phyloP scores from a whole-genome alignment of 495 filamentous ascomycete genomes.

The Talaromyces thailandensis region DNA sequence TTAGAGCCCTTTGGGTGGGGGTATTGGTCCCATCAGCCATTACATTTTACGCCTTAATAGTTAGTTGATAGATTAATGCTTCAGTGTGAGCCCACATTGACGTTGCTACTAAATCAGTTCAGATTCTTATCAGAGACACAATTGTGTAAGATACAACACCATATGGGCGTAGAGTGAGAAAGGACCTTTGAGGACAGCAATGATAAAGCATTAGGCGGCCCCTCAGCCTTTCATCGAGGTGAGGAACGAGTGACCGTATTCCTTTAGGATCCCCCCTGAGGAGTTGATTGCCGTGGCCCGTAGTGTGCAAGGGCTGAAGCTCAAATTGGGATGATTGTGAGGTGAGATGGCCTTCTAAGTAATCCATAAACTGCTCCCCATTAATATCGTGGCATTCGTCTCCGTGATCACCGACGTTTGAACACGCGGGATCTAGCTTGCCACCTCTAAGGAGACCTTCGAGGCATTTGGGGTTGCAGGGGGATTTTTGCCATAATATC shows the following conservation, averaged over 20 bases:
- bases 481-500: not conserved
- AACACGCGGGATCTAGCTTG: not conserved
- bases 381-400: not conserved
- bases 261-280: not conserved
- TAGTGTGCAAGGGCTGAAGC: not conserved
- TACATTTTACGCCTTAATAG: conserved; percentile 15
- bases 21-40: conserved; percentile 10
- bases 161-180: not conserved
- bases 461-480: not conserved
- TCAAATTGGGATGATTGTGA: not conserved
- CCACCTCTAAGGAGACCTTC: not conserved
- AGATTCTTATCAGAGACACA: not conserved
- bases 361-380: not conserved
- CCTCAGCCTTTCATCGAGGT: not conserved
- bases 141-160: not conserved
- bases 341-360: not conserved
- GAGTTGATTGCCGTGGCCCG: not conserved
- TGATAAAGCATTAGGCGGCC: not conserved
- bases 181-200: not conserved
- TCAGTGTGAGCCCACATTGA: not conserved
- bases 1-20: not conserved
- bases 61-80: not conserved
- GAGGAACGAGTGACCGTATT: not conserved
- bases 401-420: not conserved
- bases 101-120: not conserved